Percentiles rank a stretch among this genome's conserved stretches.
phyloP scores from a whole-genome alignment of 1,139 yeast genomes.

The Debaryomyces coudertii region DNA sequence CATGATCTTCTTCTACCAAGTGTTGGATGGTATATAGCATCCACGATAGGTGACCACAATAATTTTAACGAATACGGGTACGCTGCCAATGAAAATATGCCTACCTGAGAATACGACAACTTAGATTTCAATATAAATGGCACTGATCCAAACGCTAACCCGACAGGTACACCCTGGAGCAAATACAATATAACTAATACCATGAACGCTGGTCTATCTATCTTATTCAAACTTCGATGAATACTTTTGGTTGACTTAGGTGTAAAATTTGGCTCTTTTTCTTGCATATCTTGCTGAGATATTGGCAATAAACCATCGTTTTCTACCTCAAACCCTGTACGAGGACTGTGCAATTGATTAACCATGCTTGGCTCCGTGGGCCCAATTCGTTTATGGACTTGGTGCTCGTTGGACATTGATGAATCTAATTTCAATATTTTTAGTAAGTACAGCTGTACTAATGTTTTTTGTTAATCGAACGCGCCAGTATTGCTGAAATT shows the following conservation, averaged over 20 bases:
- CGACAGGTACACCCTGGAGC: slow-evolving; percentile 94
- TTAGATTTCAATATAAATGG: slow-evolving; percentile 86
- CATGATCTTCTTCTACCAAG: slow-evolving; percentile 89
- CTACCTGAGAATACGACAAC: slow-evolving; percentile 86
- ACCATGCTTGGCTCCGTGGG: slow-evolving; percentile 13
- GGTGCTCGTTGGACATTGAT: slow-evolving; percentile 7
- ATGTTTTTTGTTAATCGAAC: background rate
- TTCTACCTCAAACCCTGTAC: slow-evolving; percentile 33
- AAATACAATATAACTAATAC: slow-evolving; percentile 73
- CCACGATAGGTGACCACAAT: slow-evolving; percentile 95
- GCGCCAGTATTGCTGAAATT: background rate
- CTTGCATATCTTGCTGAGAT: slow-evolving; percentile 26
- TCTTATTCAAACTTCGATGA: slow-evolving; percentile 30
- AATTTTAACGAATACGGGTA: slow-evolving; percentile 93
- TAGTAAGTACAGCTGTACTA: background rate
- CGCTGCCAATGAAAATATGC: slow-evolving; percentile 86
- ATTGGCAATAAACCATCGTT: slow-evolving; percentile 43
- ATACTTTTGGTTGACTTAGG: slow-evolving; percentile 10
- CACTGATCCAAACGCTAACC: slow-evolving; percentile 92
- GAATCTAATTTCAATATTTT: background rate
- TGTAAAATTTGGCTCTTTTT: slow-evolving; percentile 15
- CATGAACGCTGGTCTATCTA: slow-evolving; percentile 71
- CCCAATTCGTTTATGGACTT: slow-evolving; percentile 8
- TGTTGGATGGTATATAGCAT: slow-evolving; percentile 68
- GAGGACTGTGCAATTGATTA: slow-evolving; percentile 23